phyloP scores from a whole-genome alignment of 306 rosid species.

The Chamaecrista fasciculata region DNA sequence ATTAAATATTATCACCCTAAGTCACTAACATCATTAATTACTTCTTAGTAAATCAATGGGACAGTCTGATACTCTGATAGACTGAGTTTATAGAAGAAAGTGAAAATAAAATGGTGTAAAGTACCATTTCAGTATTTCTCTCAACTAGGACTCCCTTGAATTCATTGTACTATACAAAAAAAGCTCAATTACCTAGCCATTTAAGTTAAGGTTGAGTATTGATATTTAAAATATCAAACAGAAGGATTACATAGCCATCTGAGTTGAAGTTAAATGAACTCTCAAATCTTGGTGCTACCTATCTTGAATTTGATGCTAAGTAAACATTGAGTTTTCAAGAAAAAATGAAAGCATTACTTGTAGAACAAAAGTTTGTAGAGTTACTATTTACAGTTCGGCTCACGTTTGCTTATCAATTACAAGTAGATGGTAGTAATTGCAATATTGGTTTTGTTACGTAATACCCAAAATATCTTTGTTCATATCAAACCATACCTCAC shows the following conservation, averaged over 20 bases:
- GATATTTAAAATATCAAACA: background rate
- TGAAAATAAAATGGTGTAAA: background rate
- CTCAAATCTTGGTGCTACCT: background rate
- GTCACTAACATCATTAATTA: background rate
- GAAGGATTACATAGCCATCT: background rate
- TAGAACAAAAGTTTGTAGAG: slow-evolving; percentile 10
- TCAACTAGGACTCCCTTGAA: background rate
- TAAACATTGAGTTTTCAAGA: background rate
- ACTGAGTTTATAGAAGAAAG: background rate
- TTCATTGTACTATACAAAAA: background rate
- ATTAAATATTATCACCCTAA: too few species aligned
- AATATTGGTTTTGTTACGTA: slow-evolving; percentile 33
- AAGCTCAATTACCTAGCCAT: too few species aligned
- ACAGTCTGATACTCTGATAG: too few species aligned
- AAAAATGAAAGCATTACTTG: slow-evolving; percentile 26
- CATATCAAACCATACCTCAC: slow-evolving; percentile 86
- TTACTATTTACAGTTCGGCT: slow-evolving; percentile 22
- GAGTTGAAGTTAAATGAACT: background rate
- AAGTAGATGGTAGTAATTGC: slow-evolving; percentile 30
- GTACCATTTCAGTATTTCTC: too few species aligned
- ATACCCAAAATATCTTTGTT: slow-evolving; percentile 40
- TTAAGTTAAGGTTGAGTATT: background rate
- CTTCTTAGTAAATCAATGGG: background rate
- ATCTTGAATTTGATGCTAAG: slow-evolving; percentile 10
- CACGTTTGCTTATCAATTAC: slow-evolving; percentile 2